These are phyloP conservation scores for Trichoderma sp. DNA, from an alignment of 2,329 filamentous ascomycete genomes.

Conservation along the genomic window DNA sequence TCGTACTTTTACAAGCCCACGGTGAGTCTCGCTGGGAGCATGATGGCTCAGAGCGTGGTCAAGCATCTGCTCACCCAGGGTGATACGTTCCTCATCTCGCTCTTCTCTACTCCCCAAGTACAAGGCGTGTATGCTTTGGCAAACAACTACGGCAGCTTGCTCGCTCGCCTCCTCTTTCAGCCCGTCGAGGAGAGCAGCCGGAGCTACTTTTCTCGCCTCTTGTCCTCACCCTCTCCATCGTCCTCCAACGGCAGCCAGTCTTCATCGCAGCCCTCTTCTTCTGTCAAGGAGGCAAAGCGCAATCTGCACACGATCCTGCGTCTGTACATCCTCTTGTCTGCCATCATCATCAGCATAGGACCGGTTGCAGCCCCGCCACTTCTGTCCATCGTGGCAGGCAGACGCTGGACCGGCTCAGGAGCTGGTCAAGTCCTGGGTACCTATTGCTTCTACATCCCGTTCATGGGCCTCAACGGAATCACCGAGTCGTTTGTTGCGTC, in stretches of 20 bases:
- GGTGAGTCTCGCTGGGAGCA: constrained; percentile 72
- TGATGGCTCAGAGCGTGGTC: constrained; percentile 84
- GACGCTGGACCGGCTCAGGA: constrained; percentile 72
- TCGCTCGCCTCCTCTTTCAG: constrained; percentile 88
- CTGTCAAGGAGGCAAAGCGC: constrained; percentile 46
- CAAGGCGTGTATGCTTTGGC: constrained; percentile 93
- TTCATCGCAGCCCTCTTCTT: constrained; percentile 33
- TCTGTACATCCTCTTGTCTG: constrained; percentile 73
- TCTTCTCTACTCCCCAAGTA: constrained; percentile 73
- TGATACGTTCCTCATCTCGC: constrained; percentile 83
- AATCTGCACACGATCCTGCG: constrained; percentile 68
- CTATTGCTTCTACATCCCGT: constrained; percentile 92
- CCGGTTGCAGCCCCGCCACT: constrained; percentile 74
- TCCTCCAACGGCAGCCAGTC: constrained; percentile 27
- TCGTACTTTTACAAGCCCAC: constrained; percentile 70
- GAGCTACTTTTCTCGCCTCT: constrained; percentile 82
- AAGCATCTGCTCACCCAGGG: constrained; percentile 95
- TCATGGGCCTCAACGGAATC: constrained; percentile 88
- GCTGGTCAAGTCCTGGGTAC: constrained; percentile 73
- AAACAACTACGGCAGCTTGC: constrained; percentile 88
- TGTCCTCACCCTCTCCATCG: constrained; percentile 47
- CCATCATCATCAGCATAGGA: constrained; percentile 69
- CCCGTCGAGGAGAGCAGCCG: constrained; percentile 93
- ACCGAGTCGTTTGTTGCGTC: constrained; percentile 91
- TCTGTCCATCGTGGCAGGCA: constrained; percentile 74